Evolutionary conservation across 2,329 filamentous ascomycete genomes (phyloP).

Genomic region (Catunica adiposa): DNA sequence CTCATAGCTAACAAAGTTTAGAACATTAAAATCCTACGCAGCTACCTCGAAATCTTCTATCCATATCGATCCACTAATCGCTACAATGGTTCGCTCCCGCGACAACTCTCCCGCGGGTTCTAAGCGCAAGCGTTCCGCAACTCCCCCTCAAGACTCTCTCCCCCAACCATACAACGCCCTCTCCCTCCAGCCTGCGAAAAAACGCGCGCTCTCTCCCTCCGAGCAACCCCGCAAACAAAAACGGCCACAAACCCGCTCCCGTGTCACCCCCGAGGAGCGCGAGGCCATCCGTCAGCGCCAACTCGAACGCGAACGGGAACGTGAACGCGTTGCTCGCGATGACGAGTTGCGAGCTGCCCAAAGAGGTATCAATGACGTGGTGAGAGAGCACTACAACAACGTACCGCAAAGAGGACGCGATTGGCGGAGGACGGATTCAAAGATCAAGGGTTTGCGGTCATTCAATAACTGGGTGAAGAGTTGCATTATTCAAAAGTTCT

Average conservation of each 20-base stretch:
- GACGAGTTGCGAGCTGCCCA: slow-evolving; percentile 26
- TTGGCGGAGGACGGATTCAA: slow-evolving; percentile 85
- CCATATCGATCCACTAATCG: neutral
- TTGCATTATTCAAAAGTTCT: slow-evolving; percentile 92
- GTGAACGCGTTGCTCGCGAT: slow-evolving; percentile 23
- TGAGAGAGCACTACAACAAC: slow-evolving; percentile 87
- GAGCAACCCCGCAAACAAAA: slow-evolving; percentile 48
- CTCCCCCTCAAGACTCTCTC: slow-evolving; percentile 26
- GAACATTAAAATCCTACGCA: slow-evolving; percentile 1
- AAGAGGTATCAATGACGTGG: slow-evolving; percentile 59
- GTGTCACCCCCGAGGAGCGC: slow-evolving; percentile 50
- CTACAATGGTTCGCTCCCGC: slow-evolving; percentile 3
- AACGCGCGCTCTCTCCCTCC: slow-evolving; percentile 38
- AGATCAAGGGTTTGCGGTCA: slow-evolving; percentile 82
- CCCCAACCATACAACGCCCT: slow-evolving; percentile 46
- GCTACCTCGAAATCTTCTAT: too few relatives aligned
- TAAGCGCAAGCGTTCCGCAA: slow-evolving; percentile 25
- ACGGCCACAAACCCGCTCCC: slow-evolving; percentile 47
- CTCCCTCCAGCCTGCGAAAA: slow-evolving; percentile 40
- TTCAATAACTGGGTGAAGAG: slow-evolving; percentile 99
- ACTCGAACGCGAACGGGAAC: slow-evolving; percentile 31
- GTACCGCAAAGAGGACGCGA: slow-evolving; percentile 86
- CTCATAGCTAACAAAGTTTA: too few relatives aligned
- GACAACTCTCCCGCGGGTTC: neutral
- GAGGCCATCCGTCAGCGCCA: slow-evolving; percentile 50